phyloP scores from a whole-genome alignment of 2,329 filamentous ascomycete genomes.

The Colletotrichum aenigma region DNA sequence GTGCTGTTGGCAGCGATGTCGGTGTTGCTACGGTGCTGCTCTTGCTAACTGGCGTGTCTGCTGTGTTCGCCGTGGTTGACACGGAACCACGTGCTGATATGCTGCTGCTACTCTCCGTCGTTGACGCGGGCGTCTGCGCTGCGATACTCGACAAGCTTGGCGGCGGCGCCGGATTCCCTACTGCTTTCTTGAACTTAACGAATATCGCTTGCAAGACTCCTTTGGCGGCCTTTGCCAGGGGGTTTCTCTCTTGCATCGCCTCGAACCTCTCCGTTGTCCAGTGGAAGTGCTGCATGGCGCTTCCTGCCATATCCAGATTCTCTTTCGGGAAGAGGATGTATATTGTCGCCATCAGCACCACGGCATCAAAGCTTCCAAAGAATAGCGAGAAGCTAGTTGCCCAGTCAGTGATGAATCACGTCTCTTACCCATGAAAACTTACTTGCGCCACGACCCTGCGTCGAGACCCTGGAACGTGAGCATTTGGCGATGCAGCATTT shows the following conservation, averaged over 20 bases:
- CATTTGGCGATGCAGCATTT: constrained; percentile 60
- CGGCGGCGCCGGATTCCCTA: constrained; percentile 34
- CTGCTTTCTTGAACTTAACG: constrained; percentile 55
- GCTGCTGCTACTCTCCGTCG: constrained; percentile 18
- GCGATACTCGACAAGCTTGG: constrained; percentile 13
- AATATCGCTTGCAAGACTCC: constrained; percentile 61
- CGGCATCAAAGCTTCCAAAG: constrained; percentile 68
- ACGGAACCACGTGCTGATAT: constrained; percentile 15
- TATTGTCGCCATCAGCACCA: constrained; percentile 64
- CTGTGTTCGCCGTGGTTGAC: constrained; percentile 11
- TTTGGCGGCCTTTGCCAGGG: constrained; percentile 57
- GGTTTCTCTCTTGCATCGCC: constrained; percentile 57
- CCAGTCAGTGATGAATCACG: background rate
- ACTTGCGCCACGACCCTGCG: constrained; percentile 53
- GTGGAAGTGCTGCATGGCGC: constrained; percentile 59
- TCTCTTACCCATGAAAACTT: constrained; percentile 15
- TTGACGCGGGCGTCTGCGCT: constrained; percentile 18
- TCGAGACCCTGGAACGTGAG: constrained; percentile 52
- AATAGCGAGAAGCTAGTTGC: constrained; percentile 55
- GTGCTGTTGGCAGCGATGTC: constrained; percentile 22
- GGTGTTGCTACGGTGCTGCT: constrained; percentile 17
- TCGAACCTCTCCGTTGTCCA: constrained; percentile 65
- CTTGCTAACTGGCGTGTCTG: constrained; percentile 20
- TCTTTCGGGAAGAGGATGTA: constrained; percentile 66
- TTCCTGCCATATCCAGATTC: constrained; percentile 50